Base-by-base conservation (phyloP, 2,329 filamentous ascomycete genomes). In the Neofusicoccum laricinum region DNA sequence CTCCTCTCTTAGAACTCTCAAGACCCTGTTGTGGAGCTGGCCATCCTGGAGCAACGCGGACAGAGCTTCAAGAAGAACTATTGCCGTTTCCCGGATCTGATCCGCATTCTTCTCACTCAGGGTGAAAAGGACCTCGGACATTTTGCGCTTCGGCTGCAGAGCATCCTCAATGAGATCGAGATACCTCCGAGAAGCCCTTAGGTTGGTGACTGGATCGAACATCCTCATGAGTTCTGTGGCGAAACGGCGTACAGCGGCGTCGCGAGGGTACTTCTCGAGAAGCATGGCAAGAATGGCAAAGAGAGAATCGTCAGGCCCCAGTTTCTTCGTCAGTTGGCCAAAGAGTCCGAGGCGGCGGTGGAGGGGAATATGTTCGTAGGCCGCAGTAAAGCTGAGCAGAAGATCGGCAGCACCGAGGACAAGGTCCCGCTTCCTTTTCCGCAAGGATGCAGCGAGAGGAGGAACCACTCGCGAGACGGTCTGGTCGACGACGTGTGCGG, bases 381-480 rank as follows among this genome's bases (percentile, higher is more conserved):
- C 95, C 7, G 93, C 93, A 17, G 93, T 94, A 74, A 99, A 99
- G 80, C 93, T 98, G 46, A 96, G 84, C n/a, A 99, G 84, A 53
- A 99, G 86, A 71, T 97, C 93, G 0, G 93, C 91, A 7, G 93
- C 92, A 49, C 93, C 92, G 38, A 88, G 89, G 21, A 97, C 86
- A 40, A 92, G 84, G 68, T 92, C 89, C 69, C 91, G 89, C 70
- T 92, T 91, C 68, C 86, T 83, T 72, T 90, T 90, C 62, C 91
- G 88, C 66, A 99, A 84, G 0, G 93, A 96, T 36, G 89, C 87
- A 43, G 97, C 92, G 49, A 99, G 82, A 14, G 94, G 93, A 25
- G 96, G 96, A 34, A 99, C 91, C 21, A 99, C 93, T 70, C 94
- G 90, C 67, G 93, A 91, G 70, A 99, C 93, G 1, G 95, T 98